Conservation (phyloP, 331 rosid genomes). For the Malus hybrid region DNA sequence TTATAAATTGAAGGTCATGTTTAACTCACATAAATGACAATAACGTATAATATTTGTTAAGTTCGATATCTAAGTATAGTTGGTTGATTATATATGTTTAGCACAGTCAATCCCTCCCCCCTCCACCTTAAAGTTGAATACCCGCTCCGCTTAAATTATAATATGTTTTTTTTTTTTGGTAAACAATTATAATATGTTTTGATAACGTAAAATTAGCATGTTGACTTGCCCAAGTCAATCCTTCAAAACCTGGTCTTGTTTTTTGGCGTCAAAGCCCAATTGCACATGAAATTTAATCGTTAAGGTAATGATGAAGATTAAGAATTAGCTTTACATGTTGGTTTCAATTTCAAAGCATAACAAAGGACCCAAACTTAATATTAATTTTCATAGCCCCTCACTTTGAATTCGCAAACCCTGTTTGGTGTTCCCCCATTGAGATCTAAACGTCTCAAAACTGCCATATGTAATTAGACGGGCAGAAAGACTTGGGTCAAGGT, state of each 20-base stretch:
- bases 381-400: slow-evolving; percentile 4
- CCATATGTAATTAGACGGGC: not conserved
- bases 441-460: slow-evolving; percentile 36
- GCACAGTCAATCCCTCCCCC: not conserved
- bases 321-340: not conserved
- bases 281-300: not conserved
- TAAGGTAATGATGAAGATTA: slow-evolving; percentile 21
- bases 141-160: not conserved
- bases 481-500: slow-evolving; percentile 26
- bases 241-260: not conserved
- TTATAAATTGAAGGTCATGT: no score
- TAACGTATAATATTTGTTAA: no score
- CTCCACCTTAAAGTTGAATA: not conserved
- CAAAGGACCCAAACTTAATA: not conserved
- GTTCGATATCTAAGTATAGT: not conserved
- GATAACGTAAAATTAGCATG: not conserved
- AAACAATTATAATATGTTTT: no score
- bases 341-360: slow-evolving; percentile 8
- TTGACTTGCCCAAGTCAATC: not conserved
- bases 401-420: slow-evolving; percentile 17
- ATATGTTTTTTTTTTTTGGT: no score
- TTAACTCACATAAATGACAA: not conserved
- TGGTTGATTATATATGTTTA: not conserved
- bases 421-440: slow-evolving; percentile 45
- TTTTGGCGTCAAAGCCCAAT: not conserved